Evolutionary conservation across 345 rosid genomes (phyloP), one percentile per base, ranked within the genome.

Genomic region (Orychophragmus violaceus): DNA sequence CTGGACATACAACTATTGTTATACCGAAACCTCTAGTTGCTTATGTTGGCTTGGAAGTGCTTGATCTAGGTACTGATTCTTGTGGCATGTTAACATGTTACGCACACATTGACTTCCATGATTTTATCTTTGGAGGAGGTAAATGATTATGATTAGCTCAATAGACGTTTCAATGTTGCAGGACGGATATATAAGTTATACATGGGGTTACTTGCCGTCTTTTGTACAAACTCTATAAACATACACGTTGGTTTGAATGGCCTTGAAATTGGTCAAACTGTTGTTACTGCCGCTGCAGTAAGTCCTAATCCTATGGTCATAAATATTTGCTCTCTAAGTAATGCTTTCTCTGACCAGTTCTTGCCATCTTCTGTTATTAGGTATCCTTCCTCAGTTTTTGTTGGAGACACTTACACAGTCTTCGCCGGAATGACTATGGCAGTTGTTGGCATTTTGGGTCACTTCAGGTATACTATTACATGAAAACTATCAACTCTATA

Each of bases 381-480:
- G n/a, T n/a, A n/a, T n/a, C n/a, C n/a, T n/a, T n/a, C n/a, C n/a
- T n/a, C n/a, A n/a, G n/a, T n/a, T n/a, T n/a, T n/a, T n/a, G n/a
- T 65, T 72, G 99, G 99, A 76, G 99, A 94, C 77, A 94, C 99
- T n/a, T 94, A 80, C 76, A 94, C 97, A 8, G 88, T 86, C 74
- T 94, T 90, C 50, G 96, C 97, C 3, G 99, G 98, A 62, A 94
- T 90, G 99, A 86, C 99, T 33, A 82, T 94, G 95, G 99, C 97
- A 69, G 99, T 94, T 42, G 90, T 81, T 65, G 99, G 99, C 37
- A 90, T 94, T 62, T 68, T 90, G 53, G 99, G 95, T 57, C 99
- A 94, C 76, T 94, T 85, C 75, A 90, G 95, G 99, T 90, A 59
- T 36, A 71, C 56, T 51, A 14, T 29, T 22, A 51, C 67, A 28